phyloP scores from a whole-genome alignment of 1,284 basidiomycete species.

The Ganoderma boninense region DNA sequence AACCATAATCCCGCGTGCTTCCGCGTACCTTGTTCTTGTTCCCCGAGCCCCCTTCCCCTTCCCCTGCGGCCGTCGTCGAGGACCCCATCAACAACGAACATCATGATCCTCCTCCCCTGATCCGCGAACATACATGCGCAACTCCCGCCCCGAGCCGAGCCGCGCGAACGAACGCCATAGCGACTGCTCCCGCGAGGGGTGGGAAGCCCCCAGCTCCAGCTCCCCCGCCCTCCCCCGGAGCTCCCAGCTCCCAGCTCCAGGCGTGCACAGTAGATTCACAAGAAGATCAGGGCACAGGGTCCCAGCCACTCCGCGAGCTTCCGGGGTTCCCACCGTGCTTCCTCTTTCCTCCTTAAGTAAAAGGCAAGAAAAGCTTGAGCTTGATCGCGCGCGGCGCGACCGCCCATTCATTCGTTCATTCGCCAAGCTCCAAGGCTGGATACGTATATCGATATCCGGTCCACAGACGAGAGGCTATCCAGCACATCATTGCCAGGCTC shows the following conservation, averaged over 20 bases:
- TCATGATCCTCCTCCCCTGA: too few species aligned
- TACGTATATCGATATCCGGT: too few species aligned
- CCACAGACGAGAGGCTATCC: too few species aligned
- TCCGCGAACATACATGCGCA: not conserved
- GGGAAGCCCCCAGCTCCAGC: not conserved
- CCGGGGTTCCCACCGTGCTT: not conserved
- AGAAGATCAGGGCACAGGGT: constrained; percentile 10
- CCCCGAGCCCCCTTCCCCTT: not conserved
- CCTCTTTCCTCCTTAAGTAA: too few species aligned
- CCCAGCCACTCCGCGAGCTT: constrained; percentile 8
- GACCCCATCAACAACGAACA: too few species aligned
- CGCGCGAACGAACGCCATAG: too few species aligned
- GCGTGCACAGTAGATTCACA: not conserved
- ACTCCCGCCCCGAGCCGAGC: not conserved
- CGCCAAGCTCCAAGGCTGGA: too few species aligned
- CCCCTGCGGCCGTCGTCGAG: not conserved
- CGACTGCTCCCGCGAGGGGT: constrained; percentile 4
- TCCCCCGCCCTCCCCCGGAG: too few species aligned
- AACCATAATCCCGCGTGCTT: not conserved
- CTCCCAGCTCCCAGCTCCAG: not conserved
- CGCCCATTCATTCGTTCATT: not conserved
- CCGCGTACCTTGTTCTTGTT: not conserved
- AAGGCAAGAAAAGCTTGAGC: not conserved
- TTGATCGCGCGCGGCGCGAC: not conserved
- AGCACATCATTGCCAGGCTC: too few species aligned